A percentile compares a stretch with the other conserved stretches of the same genome.
Conservation (phyloP, 208 protist species). For the Acanthamoeba culbertsoni region DNA sequence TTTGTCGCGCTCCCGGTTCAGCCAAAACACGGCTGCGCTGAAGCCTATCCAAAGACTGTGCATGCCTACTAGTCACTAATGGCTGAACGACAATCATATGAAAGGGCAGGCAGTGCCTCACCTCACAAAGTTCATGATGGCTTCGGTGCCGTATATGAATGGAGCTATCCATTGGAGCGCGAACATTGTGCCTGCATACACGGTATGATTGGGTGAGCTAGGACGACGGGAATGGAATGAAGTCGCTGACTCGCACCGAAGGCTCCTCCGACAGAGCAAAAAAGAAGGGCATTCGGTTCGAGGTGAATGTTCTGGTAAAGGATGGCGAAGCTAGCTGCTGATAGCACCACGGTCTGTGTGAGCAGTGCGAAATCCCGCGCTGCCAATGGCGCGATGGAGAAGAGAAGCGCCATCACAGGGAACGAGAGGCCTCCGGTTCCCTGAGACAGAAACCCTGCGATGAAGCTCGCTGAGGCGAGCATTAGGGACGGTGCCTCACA, state of each 20-base stretch:
- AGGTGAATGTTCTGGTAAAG: constrained; percentile 25
- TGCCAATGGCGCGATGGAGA: neutral
- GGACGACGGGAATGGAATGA: neutral
- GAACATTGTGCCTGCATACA: neutral
- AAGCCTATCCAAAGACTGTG: neutral
- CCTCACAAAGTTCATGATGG: constrained; percentile 26
- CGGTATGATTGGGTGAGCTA: neutral
- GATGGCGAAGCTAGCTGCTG: constrained; percentile 42
- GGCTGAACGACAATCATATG: neutral
- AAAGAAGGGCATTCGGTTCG: constrained; percentile 26
- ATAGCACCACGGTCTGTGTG: constrained; percentile 22
- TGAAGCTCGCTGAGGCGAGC: neutral
- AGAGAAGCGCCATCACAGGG: constrained; percentile 58
- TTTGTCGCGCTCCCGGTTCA: neutral
- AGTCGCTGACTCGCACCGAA: neutral
- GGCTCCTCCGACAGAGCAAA: neutral
- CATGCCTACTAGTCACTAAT: neutral
- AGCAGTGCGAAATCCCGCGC: constrained; percentile 56
- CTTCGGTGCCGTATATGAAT: neutral
- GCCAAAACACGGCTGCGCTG: neutral
- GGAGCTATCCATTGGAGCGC: constrained; percentile 1
- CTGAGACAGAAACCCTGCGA: constrained; percentile 36
- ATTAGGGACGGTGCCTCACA: neutral
- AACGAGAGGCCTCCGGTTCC: constrained; percentile 39
- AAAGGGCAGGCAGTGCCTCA: neutral